A percentile compares a stretch with the other conserved stretches of the same genome.
These are phyloP conservation scores for Umbelopsis sp. DNA, from an alignment of 371 early-diverging fungal species.

Conservation along the genomic window DNA sequence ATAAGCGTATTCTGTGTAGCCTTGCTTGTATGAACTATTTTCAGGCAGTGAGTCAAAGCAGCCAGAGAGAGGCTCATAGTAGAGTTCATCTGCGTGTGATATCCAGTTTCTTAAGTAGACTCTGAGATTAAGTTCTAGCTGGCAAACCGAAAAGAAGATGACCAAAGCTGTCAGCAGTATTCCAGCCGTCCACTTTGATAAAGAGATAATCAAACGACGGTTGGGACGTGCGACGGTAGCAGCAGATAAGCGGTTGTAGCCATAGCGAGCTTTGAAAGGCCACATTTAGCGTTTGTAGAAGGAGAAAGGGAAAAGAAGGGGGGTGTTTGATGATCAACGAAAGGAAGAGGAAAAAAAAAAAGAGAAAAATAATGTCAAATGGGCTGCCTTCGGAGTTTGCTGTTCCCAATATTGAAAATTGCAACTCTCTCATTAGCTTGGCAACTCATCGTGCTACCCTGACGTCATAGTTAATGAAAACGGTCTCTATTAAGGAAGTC, in stretches of 20 bases:
- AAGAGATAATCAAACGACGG: constrained; percentile 13
- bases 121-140: constrained; percentile 52
- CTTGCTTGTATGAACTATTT: constrained; percentile 41
- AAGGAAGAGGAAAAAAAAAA: background rate
- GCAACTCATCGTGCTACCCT: too few relatives aligned
- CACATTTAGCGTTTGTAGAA: constrained; percentile 3
- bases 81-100: constrained; percentile 49
- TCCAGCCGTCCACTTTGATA: constrained; percentile 4
- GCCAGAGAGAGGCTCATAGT: constrained; percentile 41
- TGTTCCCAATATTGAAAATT: too few relatives aligned
- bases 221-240: constrained; percentile 14
- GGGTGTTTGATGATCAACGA: background rate
- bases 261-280: constrained; percentile 9
- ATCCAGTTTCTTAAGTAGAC: constrained; percentile 58
- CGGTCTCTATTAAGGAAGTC: too few relatives aligned
- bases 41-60: constrained; percentile 48
- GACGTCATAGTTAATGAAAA: too few relatives aligned
- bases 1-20: constrained; percentile 33
- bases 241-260: constrained; percentile 7
- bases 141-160: constrained; percentile 45
- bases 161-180: constrained; percentile 10
- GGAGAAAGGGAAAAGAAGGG: constrained; percentile 8
- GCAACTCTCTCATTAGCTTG: too few relatives aligned
- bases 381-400: too few relatives aligned
- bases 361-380: too few relatives aligned